Base-by-base conservation (phyloP, 2,329 filamentous ascomycete species). In the Helotiales sp. region DNA sequence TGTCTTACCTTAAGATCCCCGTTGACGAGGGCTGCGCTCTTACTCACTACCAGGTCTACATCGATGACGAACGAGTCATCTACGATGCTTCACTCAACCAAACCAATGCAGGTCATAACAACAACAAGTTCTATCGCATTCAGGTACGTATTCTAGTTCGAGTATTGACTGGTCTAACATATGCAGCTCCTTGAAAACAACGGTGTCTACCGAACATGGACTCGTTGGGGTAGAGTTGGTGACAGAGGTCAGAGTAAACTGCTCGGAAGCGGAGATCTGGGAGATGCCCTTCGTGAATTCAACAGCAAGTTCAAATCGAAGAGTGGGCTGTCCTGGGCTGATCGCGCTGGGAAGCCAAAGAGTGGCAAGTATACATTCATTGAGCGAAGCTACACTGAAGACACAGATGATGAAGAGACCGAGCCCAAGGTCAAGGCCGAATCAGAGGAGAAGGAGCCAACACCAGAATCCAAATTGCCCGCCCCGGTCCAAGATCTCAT, bases 11-110 rank as follows among this genome's bases (percentile, higher is more conserved):
- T 3, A 76, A 77, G 13, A 82, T 89, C 49, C 85, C 86, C 0
- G 69, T 87, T 2, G 87, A 89, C 67, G 81, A 84, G 34, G 76
- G 76, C 17, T 82, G 80, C 59, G 73, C 77, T 1, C 73, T 82
- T 1, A 7, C 66, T 11, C 75, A 72, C 15, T 79, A 20, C 30
- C 61, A 43, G 17, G 92, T 96, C 34, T 89, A 91, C 74, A 86
- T 95, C 64, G 90, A 90, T 68, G 79, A 85, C 0, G 78, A 85
- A 45, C 87, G 88, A 22, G 79, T 90, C 64, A 92, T 95, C 57
- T 95, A 87, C 77, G 93, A 96, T 75, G 92, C 91, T 0, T 89
- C 91, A 0, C 82, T 96, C 54, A 96, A 94, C 72, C 91, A 94
- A 76, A 91, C 92, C 11, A 91, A 93, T 71, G 82, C 91, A 0